A percentile compares a stretch with the other conserved stretches of the same genome.
Evolutionary conservation across 345 rosid genomes (phyloP).

Genomic region (Barbarea vulgaris): DNA sequence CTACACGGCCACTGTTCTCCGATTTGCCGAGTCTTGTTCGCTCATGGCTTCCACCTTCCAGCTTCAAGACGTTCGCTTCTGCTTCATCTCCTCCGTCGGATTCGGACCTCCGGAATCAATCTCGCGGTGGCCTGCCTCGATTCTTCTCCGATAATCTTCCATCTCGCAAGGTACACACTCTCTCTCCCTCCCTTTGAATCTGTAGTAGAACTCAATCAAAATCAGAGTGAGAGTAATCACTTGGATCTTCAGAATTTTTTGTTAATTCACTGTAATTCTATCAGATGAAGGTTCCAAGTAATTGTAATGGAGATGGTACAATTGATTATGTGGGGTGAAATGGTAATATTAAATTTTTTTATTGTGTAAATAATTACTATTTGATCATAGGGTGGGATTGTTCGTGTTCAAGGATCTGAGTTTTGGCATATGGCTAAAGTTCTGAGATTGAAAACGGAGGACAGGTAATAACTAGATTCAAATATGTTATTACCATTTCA

Average conservation of each 20-base stretch:
- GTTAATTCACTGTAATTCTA: background rate
- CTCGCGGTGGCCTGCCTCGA: constrained; percentile 85
- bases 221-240: background rate
- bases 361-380: background rate
- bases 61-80: constrained; percentile 45
- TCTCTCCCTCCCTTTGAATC: background rate
- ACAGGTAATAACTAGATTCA: constrained; percentile 46
- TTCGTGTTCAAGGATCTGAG: constrained; percentile 82
- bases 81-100: constrained; percentile 38
- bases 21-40: constrained; percentile 42
- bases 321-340: background rate
- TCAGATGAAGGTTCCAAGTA: background rate
- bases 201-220: background rate
- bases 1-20: constrained; percentile 45
- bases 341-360: background rate
- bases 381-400: constrained; percentile 55
- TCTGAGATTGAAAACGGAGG: constrained; percentile 59
- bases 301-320: background rate
- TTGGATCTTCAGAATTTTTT: background rate
- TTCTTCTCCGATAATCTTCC: constrained; percentile 83
- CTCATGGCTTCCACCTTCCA: constrained; percentile 38
- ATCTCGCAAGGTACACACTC: constrained; percentile 52
- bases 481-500: background rate
- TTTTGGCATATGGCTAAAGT: constrained; percentile 89
- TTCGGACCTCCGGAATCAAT: constrained; percentile 57